Conservation (phyloP, 179 eudicot genomes). For the Drosera spatulata region DNA sequence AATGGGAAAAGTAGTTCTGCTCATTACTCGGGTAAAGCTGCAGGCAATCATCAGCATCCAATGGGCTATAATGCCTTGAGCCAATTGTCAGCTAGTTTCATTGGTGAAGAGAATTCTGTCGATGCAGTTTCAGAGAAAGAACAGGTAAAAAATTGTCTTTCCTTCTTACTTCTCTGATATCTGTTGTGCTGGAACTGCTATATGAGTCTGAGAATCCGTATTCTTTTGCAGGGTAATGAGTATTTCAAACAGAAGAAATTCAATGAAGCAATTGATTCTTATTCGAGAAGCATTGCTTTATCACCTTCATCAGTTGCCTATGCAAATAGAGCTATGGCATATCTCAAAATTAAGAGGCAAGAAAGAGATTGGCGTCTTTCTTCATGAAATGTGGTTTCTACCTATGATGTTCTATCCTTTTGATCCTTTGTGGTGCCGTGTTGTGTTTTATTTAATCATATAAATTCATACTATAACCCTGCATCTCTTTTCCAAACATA, state of each 20-base stretch:
- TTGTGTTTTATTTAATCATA: too few relatives aligned
- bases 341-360: constrained; percentile 74
- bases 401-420: neutral
- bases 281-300: constrained; percentile 88
- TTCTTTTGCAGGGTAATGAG: constrained; percentile 70
- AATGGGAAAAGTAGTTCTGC: constrained; percentile 11
- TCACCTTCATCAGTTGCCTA: constrained; percentile 93
- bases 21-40: too few relatives aligned
- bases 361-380: neutral
- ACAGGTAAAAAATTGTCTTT: constrained; percentile 32
- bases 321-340: constrained; percentile 99
- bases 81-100: constrained; percentile 35
- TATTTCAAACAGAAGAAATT: constrained; percentile 85
- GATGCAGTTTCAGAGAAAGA: constrained; percentile 97
- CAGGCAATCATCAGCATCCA: constrained; percentile 6
- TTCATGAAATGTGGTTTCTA: neutral
- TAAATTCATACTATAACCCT: too few relatives aligned
- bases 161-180: neutral
- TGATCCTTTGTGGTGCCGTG: neutral
- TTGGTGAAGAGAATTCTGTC: constrained; percentile 37
- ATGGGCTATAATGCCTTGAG: constrained; percentile 36
- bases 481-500: too few relatives aligned
- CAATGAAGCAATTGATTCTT: constrained; percentile 90
- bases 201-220: neutral
- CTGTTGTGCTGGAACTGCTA: neutral